Evolutionary conservation across 805 yeast genomes (phyloP), one percentile per base, ranked within the genome.

Genomic region (Metschnikowia aberdeeniae): DNA sequence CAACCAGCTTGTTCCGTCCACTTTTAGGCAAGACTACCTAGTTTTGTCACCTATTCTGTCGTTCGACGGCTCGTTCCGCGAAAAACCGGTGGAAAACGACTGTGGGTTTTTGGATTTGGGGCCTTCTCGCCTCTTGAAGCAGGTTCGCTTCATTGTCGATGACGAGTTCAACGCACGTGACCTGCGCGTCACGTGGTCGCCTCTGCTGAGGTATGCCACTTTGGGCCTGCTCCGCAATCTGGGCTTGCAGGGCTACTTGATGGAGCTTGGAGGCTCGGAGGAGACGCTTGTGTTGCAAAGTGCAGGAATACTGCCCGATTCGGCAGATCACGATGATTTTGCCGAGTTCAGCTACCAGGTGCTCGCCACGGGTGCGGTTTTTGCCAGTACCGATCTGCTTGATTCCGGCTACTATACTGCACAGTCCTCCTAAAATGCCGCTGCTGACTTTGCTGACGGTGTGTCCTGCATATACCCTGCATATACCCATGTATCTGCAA

Each of bases 291-390:
- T 39, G 14, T 37, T 37, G 27, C 40, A 37, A 26, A 29, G 27
- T 29, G 34, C 33, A 11, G 27, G 27, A 12, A 11, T 29, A 1
- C 17, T 11, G 5, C 36, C 10, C 10, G 20, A 19, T 8, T 19
- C 27, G 35, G 11, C 34, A 30, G 14, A 29, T 29, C 14, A 11
- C 24, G 41, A 38, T 13, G 26, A 39, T 34, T 44, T 48, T 24
- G 42, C 27, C 17, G 51, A 48, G 40, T 48, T 48, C 27, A 40
- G 42, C 11, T 48, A 48, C 34, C 51, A 48, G 20, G 35, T 48
- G 26, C 13, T 29, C 27, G 42, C 29, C 6, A 6, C 28, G 8
- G 11, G 8, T 3, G 22, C 6, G 12, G 10, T 30, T 24, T 30
- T 30, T 24, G 42, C 22, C n/a, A 39, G 42, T 11, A 26, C 12